phyloP scores from a whole-genome alignment of 2,329 filamentous ascomycete genomes.

The Alternaria brassicae region DNA sequence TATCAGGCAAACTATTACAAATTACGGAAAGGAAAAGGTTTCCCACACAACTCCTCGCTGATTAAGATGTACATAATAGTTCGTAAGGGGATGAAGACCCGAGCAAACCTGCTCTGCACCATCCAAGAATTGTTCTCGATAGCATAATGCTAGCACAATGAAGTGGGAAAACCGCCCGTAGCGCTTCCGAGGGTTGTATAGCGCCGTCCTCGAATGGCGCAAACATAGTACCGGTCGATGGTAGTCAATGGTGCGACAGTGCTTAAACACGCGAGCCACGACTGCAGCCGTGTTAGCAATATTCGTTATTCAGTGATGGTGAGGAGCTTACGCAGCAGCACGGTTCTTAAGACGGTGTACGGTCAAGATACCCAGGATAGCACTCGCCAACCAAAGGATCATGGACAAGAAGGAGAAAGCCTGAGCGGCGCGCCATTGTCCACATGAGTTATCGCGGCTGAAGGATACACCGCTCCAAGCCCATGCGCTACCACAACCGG shows the following conservation, averaged over 20 bases:
- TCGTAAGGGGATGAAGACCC: background rate
- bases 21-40: background rate
- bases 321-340: conserved; percentile 14
- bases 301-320: background rate
- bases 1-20: background rate
- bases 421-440: conserved; percentile 73
- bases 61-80: background rate
- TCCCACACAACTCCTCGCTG: background rate
- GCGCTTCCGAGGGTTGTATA: background rate
- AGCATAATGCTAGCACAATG: background rate
- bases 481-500: conserved; percentile 40
- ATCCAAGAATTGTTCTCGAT: background rate
- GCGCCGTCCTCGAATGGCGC: no score
- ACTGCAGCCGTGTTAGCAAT: background rate
- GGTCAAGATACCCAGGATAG: conserved; percentile 31
- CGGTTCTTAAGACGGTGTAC: conserved; percentile 25
- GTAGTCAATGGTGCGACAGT: background rate
- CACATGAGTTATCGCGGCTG: conserved; percentile 59
- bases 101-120: background rate
- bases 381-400: conserved; percentile 72
- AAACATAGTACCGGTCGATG: background rate
- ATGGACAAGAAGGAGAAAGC: conserved; percentile 76
- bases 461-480: conserved; percentile 63
- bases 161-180: background rate
- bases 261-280: background rate